Base-by-base conservation (phyloP, 2,329 filamentous ascomycete genomes). In the Colletotrichum sp. region DNA sequence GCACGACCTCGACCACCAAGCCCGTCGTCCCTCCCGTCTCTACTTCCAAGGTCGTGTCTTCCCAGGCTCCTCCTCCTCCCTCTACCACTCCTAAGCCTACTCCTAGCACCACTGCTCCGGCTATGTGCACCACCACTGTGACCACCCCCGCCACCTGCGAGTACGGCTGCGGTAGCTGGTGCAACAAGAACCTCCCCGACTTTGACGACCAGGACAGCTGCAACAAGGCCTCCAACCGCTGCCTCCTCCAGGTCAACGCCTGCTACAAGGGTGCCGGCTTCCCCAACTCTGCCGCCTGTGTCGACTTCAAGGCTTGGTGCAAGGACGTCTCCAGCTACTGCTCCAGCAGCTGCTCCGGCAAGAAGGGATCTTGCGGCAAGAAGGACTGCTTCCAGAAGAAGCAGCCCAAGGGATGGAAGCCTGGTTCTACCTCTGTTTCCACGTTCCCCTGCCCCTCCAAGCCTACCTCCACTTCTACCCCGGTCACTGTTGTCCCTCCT, bases 121-220 rank as follows among this genome's bases (percentile, higher is more conserved):
- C 85, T n/a, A 81, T 89, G 68, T 91, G 90, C 82, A 89, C 87
- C 12, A 83, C 85, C 64, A 90, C 88, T 28, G 81, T 84, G 28
- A 84, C 86, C 13, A 81, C 86, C 28, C 86, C 88, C 12, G 82
- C 88, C 64, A 84, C 82, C 34, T 91, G 90, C 82, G 90, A 91
- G 80, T 91, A 90, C 82, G 84, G 87, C 78, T 88, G 88, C 77
- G 90, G 90, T 64, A 87, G 85, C 76, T 92, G 90, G 89, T 91
- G 89, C 80, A 86, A 86, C 49, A 85, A 84, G 62, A 85, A 88
- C 16, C 81, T 91, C 15, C 89, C 89, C 28, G 83, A 87, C 78
- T 92, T 87, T 83, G 80, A 81, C 55, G 84, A 90, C 79, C 77
- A 83, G 72, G 76, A 80, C 57, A 81, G 82, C 62, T 92, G 90